Percentiles rank a stretch among this genome's conserved stretches.
These are phyloP conservation scores for Ophiorrhiza pumila DNA, from an alignment of 257 asterid genomes.

Conservation along the genomic window DNA sequence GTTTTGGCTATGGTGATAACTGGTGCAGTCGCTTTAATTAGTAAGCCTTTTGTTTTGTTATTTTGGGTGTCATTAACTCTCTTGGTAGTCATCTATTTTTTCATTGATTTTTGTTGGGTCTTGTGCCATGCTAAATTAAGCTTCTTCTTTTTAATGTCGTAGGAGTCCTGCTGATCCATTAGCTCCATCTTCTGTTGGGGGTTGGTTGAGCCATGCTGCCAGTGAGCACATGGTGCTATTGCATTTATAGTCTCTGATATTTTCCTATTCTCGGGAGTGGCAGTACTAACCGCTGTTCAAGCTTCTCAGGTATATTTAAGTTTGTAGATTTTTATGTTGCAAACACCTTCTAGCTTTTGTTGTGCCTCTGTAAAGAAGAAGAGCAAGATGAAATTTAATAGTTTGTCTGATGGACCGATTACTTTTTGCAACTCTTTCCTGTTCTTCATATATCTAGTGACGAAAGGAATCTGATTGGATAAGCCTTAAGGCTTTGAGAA, in stretches of 20 bases:
- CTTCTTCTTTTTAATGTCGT: slow-evolving; percentile 27
- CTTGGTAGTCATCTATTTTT: neutral
- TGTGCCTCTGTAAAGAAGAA: neutral
- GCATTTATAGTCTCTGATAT: slow-evolving; percentile 65
- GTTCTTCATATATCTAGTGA: neutral
- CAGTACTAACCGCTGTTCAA: slow-evolving; percentile 79
- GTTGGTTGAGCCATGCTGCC: slow-evolving; percentile 82
- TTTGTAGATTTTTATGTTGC: neutral
- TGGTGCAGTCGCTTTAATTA: slow-evolving; percentile 73
- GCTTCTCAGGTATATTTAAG: slow-evolving; percentile 75
- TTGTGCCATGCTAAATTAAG: neutral
- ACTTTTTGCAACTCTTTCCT: neutral
- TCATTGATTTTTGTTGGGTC: neutral
- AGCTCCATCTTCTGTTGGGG: slow-evolving; percentile 84
- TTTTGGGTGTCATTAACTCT: neutral
- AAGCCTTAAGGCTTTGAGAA: neutral
- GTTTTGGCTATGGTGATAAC: slow-evolving; percentile 82
- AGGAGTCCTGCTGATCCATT: slow-evolving; percentile 91
- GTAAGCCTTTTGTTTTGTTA: slow-evolving; percentile 40
- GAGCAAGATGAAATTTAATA: neutral
- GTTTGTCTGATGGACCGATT: neutral
- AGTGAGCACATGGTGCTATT: slow-evolving; percentile 71
- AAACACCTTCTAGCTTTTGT: neutral
- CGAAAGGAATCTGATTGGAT: neutral
- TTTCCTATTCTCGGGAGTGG: slow-evolving; percentile 72